phyloP scores from a whole-genome alignment of 768 basidiomycete species.

The Rhodotorula kratochvilovae region DNA sequence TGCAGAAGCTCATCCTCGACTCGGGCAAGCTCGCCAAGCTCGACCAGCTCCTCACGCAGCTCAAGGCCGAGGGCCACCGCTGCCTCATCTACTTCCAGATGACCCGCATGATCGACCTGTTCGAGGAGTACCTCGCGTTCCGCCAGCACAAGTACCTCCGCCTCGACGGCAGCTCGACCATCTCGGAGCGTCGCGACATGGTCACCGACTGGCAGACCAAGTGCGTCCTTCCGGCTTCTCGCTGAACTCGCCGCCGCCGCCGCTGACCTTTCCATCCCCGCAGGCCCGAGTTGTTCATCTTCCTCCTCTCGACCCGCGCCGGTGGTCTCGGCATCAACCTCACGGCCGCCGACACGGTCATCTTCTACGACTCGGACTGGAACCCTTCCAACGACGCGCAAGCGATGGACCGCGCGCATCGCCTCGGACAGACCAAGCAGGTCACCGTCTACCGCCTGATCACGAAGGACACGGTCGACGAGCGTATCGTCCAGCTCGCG shows the following conservation, averaged over 20 bases:
- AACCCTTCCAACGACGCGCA: slow-evolving; percentile 70
- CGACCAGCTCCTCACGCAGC: slow-evolving; percentile 80
- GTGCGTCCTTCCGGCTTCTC: slow-evolving; percentile 51
- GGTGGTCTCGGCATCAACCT: slow-evolving; percentile 71
- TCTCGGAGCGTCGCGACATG: slow-evolving; percentile 97
- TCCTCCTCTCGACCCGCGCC: slow-evolving; percentile 80
- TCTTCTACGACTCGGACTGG: slow-evolving; percentile 93
- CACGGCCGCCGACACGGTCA: slow-evolving; percentile 56
- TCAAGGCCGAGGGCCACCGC: slow-evolving; percentile 87
- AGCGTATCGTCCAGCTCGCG: slow-evolving; percentile 92
- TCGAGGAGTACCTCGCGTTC: slow-evolving; percentile 97
- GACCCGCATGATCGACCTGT: slow-evolving; percentile 99
- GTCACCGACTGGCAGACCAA: slow-evolving; percentile 98
- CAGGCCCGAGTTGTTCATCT: slow-evolving; percentile 92
- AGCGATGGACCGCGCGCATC: slow-evolving; percentile 92
- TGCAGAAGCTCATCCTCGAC: slow-evolving; percentile 89
- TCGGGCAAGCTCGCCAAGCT: slow-evolving; percentile 91
- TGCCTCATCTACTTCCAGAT: slow-evolving; percentile 98
- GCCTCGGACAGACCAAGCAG: slow-evolving; percentile 91
- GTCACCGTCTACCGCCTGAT: slow-evolving; percentile 53
- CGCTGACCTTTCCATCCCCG: neutral
- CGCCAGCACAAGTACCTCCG: slow-evolving; percentile 57
- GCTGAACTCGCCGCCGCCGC: neutral
- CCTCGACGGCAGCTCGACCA: slow-evolving; percentile 63
- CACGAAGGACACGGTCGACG: slow-evolving; percentile 89